Conservation (phyloP, 2,329 filamentous ascomycete genomes). For the Neoscytalidium dimidiatum region DNA sequence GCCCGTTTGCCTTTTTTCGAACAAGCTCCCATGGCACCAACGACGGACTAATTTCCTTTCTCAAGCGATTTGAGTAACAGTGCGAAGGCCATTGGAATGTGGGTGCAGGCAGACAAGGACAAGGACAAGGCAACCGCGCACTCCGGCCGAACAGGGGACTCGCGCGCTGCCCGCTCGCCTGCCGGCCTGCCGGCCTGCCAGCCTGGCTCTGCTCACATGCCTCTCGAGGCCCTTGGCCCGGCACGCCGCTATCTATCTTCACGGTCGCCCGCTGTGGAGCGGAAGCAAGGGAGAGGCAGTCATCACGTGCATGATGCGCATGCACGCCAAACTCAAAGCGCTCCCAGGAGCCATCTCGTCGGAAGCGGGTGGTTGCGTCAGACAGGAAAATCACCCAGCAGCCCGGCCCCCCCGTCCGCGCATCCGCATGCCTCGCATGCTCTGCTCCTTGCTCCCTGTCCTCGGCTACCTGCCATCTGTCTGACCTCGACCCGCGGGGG, state of each 20-base stretch:
- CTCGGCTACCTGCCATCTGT: background rate
- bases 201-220: constrained; percentile 6
- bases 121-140: background rate
- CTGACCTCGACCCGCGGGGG: background rate
- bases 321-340: constrained; percentile 15
- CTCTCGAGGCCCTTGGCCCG: background rate
- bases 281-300: constrained; percentile 9
- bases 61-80: constrained; percentile 12
- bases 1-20: constrained; percentile 8
- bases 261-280: background rate
- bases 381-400: constrained; percentile 17
- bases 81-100: background rate
- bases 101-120: background rate
- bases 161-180: too few relatives aligned
- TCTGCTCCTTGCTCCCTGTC: constrained; percentile 14
- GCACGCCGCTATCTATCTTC: constrained; percentile 9
- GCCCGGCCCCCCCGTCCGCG: constrained; percentile 10
- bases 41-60: constrained; percentile 1
- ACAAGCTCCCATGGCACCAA: constrained; percentile 5
- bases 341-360: constrained; percentile 7
- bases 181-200: background rate
- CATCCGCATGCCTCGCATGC: constrained; percentile 15
- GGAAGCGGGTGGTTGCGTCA: constrained; percentile 17
- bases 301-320: constrained; percentile 16
- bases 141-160: background rate